phyloP scores from a whole-genome alignment of 345 rosid genomes.

The Boechera stricta region DNA sequence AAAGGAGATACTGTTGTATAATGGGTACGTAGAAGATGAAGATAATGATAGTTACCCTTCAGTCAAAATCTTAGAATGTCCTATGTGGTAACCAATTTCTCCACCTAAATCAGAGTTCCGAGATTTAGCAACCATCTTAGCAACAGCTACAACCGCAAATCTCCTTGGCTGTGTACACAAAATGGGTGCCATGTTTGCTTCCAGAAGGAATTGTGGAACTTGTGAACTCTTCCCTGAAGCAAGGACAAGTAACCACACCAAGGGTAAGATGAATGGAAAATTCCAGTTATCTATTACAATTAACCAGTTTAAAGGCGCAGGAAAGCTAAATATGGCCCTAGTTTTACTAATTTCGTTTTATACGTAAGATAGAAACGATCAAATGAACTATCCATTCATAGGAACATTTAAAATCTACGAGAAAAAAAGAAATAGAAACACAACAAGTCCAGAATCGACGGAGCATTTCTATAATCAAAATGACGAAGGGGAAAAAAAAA shows the following conservation, averaged over 20 bases:
- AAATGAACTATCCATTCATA: not conserved
- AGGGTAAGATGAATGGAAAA: not conserved
- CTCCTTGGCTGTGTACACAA: constrained; percentile 93
- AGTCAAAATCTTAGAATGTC: constrained; percentile 76
- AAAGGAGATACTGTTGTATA: not conserved
- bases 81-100: constrained; percentile 95
- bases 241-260: not conserved
- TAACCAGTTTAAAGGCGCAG: not conserved
- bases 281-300: not conserved
- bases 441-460: not conserved
- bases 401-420: not conserved
- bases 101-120: constrained; percentile 82
- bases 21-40: not conserved
- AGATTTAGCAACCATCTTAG: constrained; percentile 88
- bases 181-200: constrained; percentile 70
- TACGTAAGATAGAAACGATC: not conserved
- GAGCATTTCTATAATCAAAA: not conserved
- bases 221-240: constrained; percentile 93
- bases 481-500: not conserved
- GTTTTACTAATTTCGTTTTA: not conserved
- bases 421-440: not conserved
- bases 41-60: constrained; percentile 51
- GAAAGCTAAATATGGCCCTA: constrained; percentile 7
- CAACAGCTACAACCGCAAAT: constrained; percentile 95
- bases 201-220: constrained; percentile 89